These are phyloP conservation scores for Colletotrichum tamarilloi DNA, from an alignment of 2,329 filamentous ascomycete species.

Conservation along the genomic window DNA sequence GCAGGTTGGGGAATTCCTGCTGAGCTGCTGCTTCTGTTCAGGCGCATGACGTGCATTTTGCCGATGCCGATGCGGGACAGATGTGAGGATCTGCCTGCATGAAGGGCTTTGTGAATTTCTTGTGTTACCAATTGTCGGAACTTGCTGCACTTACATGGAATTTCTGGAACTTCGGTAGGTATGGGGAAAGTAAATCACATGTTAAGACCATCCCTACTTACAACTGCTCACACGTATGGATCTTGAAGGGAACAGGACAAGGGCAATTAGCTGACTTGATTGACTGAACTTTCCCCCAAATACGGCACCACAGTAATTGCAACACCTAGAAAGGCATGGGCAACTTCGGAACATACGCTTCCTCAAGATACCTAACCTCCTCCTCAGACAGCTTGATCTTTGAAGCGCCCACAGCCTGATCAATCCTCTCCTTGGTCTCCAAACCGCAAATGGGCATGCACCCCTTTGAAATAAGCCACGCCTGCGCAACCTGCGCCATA, in stretches of 20 bases:
- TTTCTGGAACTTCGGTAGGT: not conserved
- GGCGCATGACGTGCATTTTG: not conserved
- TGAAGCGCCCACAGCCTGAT: slow-evolving; percentile 16
- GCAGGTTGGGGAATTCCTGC: not conserved
- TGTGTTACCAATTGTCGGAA: not conserved
- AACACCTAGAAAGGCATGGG: not conserved
- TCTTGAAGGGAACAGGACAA: not conserved
- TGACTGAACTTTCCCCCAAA: not conserved
- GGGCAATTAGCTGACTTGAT: not conserved
- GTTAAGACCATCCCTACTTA: not conserved
- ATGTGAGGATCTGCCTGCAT: not conserved
- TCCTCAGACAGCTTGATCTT: slow-evolving; percentile 4
- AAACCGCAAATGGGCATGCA: slow-evolving; percentile 19
- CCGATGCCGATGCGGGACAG: not conserved
- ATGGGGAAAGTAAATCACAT: not conserved
- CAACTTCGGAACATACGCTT: slow-evolving; percentile 23
- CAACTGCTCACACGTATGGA: not conserved
- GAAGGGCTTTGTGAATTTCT: not conserved
- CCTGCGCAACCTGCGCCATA: slow-evolving; percentile 29
- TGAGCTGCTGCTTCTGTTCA: not conserved
- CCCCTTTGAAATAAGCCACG: slow-evolving; percentile 27
- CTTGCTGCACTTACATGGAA: not conserved
- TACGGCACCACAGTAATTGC: not conserved
- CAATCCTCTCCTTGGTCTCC: slow-evolving; percentile 27
- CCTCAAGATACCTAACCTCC: slow-evolving; percentile 10